Base-by-base conservation (phyloP, 2,329 filamentous ascomycete genomes). In the Botrytis medusae region DNA sequence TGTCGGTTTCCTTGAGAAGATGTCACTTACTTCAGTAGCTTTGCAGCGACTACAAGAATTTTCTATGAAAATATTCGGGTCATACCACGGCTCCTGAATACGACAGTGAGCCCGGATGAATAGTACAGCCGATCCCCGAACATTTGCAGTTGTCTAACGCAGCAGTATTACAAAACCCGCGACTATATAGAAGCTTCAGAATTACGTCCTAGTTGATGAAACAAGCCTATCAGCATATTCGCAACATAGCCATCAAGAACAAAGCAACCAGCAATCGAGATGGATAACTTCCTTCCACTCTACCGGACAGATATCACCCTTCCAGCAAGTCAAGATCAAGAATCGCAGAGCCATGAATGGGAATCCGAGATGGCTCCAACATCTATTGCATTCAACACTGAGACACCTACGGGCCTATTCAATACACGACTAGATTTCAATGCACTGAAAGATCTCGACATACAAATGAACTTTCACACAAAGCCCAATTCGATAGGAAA, bases 81-180 rank as follows among this genome's bases (percentile, higher is more conserved):
- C 51, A 2, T 18, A 29, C 51, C 29, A 57, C 51, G 51, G n/a
- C 4, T 29, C 16, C 7, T 18, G 2, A 29, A 29, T 57, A 29
- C 2, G 3, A 18, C 7, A 1, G 0, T 57, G n/a, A 9, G 9
- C 0, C 3, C 16, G 6, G 29, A 9, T 57, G 4, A 18, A 57
- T 3, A 18, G 14, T 18, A 5, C 5, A 18, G 25, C 1, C n/a
- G 1, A 29, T 29, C 14, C 51, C 7, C 18, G n/a, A 18, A 4
- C 32, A 57, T 25, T 18, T 57, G 29, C 51, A 6, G 14, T 29
- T 32, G 0, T 57, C 5, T 57, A 29, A 32, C 18, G 14, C 14
- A 57, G 51, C 51, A 57, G 5, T 18, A 9, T 6, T 18, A 57
- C 51, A 29, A 29, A 57, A 29, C 6, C 18, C 6, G 18, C 16